phyloP scores from a whole-genome alignment of 225 moss, liverwort and hornwort genomes.

The Physcomitrium patens region DNA sequence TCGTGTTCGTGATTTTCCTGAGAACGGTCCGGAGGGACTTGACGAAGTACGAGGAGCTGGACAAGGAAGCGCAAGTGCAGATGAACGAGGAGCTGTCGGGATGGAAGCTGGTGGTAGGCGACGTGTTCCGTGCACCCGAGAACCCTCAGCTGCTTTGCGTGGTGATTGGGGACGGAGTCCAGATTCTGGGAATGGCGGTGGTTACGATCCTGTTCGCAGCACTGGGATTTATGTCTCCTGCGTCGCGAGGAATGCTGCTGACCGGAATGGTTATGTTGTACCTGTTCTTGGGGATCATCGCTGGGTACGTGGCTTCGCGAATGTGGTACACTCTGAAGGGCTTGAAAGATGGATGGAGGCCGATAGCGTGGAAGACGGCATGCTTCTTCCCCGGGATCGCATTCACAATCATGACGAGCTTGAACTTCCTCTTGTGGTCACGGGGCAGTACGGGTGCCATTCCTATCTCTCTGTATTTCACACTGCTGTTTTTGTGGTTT shows the following conservation, averaged over 20 bases:
- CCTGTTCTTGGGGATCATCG: conserved; percentile 65
- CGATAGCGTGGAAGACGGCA: conserved; percentile 66
- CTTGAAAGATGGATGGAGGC: conserved; percentile 52
- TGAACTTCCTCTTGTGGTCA: conserved; percentile 65
- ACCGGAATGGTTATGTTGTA: conserved; percentile 75
- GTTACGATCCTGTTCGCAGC: conserved; percentile 74
- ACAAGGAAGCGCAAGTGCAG: conserved; percentile 75
- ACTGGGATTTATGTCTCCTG: conserved; percentile 80
- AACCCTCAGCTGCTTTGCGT: conserved; percentile 61
- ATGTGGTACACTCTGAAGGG: conserved; percentile 63
- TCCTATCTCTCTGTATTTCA: conserved; percentile 67
- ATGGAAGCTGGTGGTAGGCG: conserved; percentile 77
- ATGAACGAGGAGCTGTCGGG: conserved; percentile 78
- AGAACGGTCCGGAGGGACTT: conserved; percentile 68
- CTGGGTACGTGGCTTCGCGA: conserved; percentile 57
- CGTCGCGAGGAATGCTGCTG: conserved; percentile 74
- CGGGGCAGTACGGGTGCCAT: conserved; percentile 69
- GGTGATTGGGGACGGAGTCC: conserved; percentile 68
- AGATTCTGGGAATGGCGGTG: conserved; percentile 73
- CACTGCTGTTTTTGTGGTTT: conserved; percentile 70
- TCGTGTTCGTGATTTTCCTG: conserved; percentile 72
- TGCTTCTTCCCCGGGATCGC: conserved; percentile 78
- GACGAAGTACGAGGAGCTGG: conserved; percentile 79
- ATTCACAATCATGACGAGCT: conserved; percentile 59
- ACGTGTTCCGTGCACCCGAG: conserved; percentile 63